phyloP scores from a whole-genome alignment of 2,329 filamentous ascomycete species.

The Pleurostoma richardsiae region DNA sequence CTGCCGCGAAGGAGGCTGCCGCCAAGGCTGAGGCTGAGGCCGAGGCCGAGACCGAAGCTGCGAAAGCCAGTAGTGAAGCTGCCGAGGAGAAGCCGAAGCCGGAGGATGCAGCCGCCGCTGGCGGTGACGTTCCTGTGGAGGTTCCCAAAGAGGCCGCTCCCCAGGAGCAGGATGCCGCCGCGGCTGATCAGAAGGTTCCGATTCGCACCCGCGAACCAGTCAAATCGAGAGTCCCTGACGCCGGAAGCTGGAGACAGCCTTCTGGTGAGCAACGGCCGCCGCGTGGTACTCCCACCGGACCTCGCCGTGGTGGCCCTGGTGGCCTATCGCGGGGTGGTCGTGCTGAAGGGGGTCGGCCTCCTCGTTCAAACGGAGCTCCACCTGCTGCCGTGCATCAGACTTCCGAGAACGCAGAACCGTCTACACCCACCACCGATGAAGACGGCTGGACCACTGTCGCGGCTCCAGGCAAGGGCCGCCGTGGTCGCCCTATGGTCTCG shows the following conservation, averaged over 20 bases:
- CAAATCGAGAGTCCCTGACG: conserved; percentile 48
- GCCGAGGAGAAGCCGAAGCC: conserved; percentile 20
- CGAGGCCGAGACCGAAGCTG: conserved; percentile 18
- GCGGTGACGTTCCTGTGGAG: conserved; percentile 7
- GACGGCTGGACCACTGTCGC: conserved; percentile 62
- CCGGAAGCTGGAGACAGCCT: conserved; percentile 55
- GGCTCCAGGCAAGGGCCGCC: conserved; percentile 29
- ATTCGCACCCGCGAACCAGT: conserved; percentile 22
- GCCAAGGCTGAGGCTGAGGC: conserved; percentile 38
- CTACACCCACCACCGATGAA: conserved; percentile 36
- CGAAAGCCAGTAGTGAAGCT: conserved; percentile 11
- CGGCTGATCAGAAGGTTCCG: conserved; percentile 44
- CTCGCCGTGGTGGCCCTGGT: conserved; percentile 35
- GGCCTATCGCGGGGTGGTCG: conserved; percentile 31
- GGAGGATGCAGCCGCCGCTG: conserved; percentile 16
- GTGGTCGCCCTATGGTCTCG: conserved; percentile 17
- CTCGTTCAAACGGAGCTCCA: conserved; percentile 41
- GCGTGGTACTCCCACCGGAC: conserved; percentile 38
- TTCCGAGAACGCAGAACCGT: conserved; percentile 21
- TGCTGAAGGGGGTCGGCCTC: conserved; percentile 38
- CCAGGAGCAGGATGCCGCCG: conserved; percentile 24
- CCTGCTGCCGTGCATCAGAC: conserved; percentile 27
- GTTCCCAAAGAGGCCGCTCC: conserved; percentile 14
- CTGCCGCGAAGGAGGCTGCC: conserved; percentile 53
- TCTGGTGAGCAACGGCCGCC: conserved; percentile 41